These are phyloP conservation scores for Fusarium secorum DNA, from an alignment of 2,329 filamentous ascomycete species.

Conservation along the genomic window DNA sequence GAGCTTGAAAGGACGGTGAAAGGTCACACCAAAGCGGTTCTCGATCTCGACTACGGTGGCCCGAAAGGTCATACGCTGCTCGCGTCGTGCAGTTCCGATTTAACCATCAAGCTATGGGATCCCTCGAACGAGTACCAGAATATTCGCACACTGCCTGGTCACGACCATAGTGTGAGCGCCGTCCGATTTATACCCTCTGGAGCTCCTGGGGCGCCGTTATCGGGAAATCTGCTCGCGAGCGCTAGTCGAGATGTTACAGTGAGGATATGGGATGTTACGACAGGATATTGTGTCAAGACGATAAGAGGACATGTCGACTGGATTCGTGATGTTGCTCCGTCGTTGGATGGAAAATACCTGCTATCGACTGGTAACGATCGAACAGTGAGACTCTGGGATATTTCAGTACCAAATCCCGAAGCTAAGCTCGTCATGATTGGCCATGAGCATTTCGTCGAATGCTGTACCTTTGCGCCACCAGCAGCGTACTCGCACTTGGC, in stretches of 20 bases:
- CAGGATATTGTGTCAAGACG: conserved; percentile 92
- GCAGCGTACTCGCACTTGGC: conserved; percentile 80
- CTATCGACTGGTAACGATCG: conserved; percentile 85
- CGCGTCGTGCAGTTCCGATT: conserved; percentile 80
- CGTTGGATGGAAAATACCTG: conserved; percentile 82
- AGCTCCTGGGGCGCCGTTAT: conserved; percentile 77
- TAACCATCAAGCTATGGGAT: conserved; percentile 96
- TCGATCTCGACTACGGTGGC: conserved; percentile 90
- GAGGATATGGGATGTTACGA: conserved; percentile 91
- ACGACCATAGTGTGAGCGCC: conserved; percentile 90
- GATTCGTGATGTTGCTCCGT: conserved; percentile 89
- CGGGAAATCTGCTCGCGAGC: conserved; percentile 84
- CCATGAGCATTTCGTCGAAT: conserved; percentile 87
- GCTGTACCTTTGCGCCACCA: conserved; percentile 85
- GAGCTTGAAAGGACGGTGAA: conserved; percentile 91
- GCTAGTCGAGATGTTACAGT: conserved; percentile 87
- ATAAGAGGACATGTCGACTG: conserved; percentile 85
- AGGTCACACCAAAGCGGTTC: conserved; percentile 86
- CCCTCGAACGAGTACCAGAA: conserved; percentile 94
- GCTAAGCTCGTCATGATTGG: conserved; percentile 81
- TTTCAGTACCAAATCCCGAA: conserved; percentile 70
- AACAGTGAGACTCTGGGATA: conserved; percentile 85
- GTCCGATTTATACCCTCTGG: conserved; percentile 89
- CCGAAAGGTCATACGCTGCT: conserved; percentile 65
- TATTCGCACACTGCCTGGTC: conserved; percentile 86